Conservation (phyloP, 257 asterid genomes). For the Penstemon barbatus region DNA sequence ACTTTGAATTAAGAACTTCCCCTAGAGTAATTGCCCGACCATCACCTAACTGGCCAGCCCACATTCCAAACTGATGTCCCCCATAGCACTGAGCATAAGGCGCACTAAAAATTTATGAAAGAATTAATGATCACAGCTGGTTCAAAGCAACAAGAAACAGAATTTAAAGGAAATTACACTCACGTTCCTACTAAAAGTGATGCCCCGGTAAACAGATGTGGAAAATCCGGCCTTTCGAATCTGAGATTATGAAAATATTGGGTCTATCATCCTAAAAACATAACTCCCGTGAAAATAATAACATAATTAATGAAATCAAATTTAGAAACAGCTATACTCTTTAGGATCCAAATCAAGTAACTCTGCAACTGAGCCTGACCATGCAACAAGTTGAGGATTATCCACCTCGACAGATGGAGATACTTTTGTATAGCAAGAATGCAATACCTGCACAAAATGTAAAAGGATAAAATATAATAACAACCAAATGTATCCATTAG, state of each 20-base stretch:
- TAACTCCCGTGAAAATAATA: constrained; percentile 13
- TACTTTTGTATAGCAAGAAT: constrained; percentile 81
- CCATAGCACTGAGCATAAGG: constrained; percentile 97
- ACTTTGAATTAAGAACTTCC: constrained; percentile 74
- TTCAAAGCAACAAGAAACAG: not conserved
- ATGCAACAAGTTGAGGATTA: constrained; percentile 84
- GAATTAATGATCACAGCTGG: not conserved
- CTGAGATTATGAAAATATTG: constrained; percentile 48
- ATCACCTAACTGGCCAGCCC: constrained; percentile 99
- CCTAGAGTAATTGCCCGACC: constrained; percentile 96
- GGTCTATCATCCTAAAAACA: constrained; percentile 20
- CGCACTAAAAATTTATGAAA: constrained; percentile 39
- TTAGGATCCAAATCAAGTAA: constrained; percentile 74
- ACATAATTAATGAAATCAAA: constrained; percentile 4
- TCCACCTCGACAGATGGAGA: constrained; percentile 87
- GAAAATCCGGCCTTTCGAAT: constrained; percentile 83
- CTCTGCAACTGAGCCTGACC: constrained; percentile 88
- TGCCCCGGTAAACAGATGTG: constrained; percentile 74
- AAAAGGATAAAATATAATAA: not conserved
- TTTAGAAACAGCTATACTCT: constrained; percentile 58
- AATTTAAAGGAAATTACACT: constrained; percentile 35
- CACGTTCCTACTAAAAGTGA: constrained; percentile 69
- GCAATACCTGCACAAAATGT: constrained; percentile 64
- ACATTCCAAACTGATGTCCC: constrained; percentile 98
- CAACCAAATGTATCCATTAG: too few species aligned